These are phyloP conservation scores for Fusarium sp. DNA, from an alignment of 2,329 filamentous ascomycete species.

Conservation along the genomic window DNA sequence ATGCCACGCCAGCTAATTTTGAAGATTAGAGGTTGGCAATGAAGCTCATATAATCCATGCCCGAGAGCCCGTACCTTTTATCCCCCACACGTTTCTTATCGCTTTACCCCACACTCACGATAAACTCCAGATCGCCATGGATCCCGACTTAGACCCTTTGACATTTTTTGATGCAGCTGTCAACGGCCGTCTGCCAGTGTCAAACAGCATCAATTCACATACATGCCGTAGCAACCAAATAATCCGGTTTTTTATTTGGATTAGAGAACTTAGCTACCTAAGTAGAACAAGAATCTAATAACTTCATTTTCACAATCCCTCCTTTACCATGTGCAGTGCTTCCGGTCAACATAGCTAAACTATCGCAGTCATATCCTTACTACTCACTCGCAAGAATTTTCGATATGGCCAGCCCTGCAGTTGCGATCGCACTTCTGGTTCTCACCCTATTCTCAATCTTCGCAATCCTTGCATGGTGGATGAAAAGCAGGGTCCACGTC, in stretches of 20 bases:
- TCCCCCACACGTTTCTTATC: slow-evolving; percentile 43
- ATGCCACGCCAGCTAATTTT: not conserved
- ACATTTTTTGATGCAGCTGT: slow-evolving; percentile 12
- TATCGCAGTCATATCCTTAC: not conserved
- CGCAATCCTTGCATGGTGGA: slow-evolving; percentile 50
- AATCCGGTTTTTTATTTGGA: not conserved
- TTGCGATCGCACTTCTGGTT: slow-evolving; percentile 53
- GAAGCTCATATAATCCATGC: slow-evolving; percentile 8
- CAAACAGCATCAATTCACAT: slow-evolving; percentile 18
- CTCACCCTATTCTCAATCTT: slow-evolving; percentile 52
- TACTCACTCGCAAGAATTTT: not conserved
- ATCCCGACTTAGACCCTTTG: slow-evolving; percentile 11
- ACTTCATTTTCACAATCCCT: not conserved
- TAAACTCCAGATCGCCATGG: slow-evolving; percentile 35
- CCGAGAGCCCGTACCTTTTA: slow-evolving; percentile 16
- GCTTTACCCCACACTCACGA: slow-evolving; percentile 43
- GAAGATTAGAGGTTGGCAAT: slow-evolving; percentile 4
- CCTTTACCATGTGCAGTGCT: not conserved
- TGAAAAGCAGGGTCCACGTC: slow-evolving; percentile 49
- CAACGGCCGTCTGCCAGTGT: slow-evolving; percentile 20
- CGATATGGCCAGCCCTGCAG: slow-evolving; percentile 51
- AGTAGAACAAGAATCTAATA: not conserved
- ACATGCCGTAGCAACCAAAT: slow-evolving; percentile 15
- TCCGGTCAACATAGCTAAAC: not conserved
- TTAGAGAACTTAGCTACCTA: not conserved